Percentiles rank a stretch among this genome's conserved stretches.
These are phyloP conservation scores for Globisporangium uncinulatum DNA, from an alignment of 352 stramenopile species.

Conservation along the genomic window DNA sequence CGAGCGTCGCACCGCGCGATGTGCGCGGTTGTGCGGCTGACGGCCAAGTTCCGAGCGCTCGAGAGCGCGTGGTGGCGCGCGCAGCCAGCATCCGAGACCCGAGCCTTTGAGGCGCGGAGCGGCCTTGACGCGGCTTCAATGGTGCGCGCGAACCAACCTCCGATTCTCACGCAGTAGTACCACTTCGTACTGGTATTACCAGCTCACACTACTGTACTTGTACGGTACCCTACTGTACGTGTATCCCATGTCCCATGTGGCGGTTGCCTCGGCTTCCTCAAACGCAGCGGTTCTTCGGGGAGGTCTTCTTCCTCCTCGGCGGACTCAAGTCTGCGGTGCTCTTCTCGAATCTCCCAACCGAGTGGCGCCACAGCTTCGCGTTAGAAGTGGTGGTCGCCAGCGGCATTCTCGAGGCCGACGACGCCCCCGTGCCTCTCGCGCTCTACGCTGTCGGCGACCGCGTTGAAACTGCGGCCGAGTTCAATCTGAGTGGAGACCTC, in stretches of 20 bases:
- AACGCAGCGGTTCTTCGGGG: conserved; percentile 51
- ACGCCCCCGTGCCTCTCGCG: not conserved
- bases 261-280: not conserved
- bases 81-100: conserved; percentile 20
- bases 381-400: conserved; percentile 32
- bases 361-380: conserved; percentile 39
- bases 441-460: conserved; percentile 22
- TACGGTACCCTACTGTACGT: too few species aligned
- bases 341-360: conserved; percentile 54
- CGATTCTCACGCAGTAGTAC: not conserved
- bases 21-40: conserved; percentile 25
- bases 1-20: conserved; percentile 24
- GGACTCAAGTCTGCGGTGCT: conserved; percentile 61
- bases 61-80: conserved; percentile 30
- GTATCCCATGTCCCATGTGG: too few species aligned
- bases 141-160: conserved; percentile 12
- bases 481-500: conserved; percentile 36
- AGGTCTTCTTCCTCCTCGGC: conserved; percentile 59
- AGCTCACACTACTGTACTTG: not conserved
- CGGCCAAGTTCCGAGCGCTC: conserved; percentile 19
- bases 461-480: conserved; percentile 40
- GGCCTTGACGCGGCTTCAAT: conserved; percentile 44
- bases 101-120: conserved; percentile 14
- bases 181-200: not conserved
- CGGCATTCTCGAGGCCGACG: conserved; percentile 18